A percentile compares a stretch with the other conserved stretches of the same genome.
These are phyloP conservation scores for Candida sanyaensis DNA, from an alignment of 1,139 yeast species.

Conservation along the genomic window DNA sequence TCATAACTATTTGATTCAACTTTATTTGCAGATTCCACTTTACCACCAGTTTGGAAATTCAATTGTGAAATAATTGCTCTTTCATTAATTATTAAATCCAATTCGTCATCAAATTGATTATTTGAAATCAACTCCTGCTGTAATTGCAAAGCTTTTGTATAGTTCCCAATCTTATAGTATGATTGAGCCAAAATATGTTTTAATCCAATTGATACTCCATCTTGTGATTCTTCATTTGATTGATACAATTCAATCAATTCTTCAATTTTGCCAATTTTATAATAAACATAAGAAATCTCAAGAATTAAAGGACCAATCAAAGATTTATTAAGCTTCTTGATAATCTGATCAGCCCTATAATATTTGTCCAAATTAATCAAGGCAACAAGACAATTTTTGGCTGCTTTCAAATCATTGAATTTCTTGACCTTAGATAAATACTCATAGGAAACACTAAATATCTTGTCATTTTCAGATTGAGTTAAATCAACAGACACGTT, in stretches of 20 bases:
- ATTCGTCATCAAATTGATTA: slow-evolving; percentile 33
- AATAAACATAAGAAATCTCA: slow-evolving; percentile 71
- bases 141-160: slow-evolving; percentile 52
- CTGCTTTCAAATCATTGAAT: slow-evolving; percentile 51
- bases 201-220: slow-evolving; percentile 43
- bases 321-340: slow-evolving; percentile 41
- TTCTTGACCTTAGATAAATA: slow-evolving; percentile 43
- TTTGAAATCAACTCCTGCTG: slow-evolving; percentile 54
- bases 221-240: slow-evolving; percentile 18
- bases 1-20: slow-evolving; percentile 29
- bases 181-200: slow-evolving; percentile 83
- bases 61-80: slow-evolving; percentile 67
- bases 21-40: slow-evolving; percentile 8
- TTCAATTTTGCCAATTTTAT: slow-evolving; percentile 56
- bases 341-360: slow-evolving; percentile 51
- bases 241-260: slow-evolving; percentile 44
- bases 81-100: slow-evolving; percentile 71
- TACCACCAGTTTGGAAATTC: slow-evolving; percentile 19
- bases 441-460: slow-evolving; percentile 45
- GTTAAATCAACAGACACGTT: slow-evolving; percentile 29
- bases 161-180: slow-evolving; percentile 66
- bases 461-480: slow-evolving; percentile 37
- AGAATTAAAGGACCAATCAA: slow-evolving; percentile 39
- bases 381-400: slow-evolving; percentile 66
- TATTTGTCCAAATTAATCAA: slow-evolving; percentile 74